Evolutionary conservation across 2,329 filamentous ascomycete genomes (phyloP).

Genomic region (Aspergillus ochraceoroseus): DNA sequence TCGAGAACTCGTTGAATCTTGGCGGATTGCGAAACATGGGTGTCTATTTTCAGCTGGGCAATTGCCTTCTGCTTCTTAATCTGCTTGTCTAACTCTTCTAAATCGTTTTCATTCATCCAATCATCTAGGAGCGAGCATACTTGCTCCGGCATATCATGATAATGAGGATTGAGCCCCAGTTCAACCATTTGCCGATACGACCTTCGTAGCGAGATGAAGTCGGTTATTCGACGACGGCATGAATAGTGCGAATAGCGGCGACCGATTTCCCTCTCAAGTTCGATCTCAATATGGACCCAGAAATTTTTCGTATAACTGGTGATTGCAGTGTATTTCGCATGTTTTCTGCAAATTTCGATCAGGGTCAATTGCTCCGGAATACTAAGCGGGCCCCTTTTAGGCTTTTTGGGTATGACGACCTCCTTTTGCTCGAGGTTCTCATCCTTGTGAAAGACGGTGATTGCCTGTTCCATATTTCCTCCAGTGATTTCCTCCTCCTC

Average conservation of each 20-base stretch:
- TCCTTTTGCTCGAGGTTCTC: slow-evolving; percentile 7
- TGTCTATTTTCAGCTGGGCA: slow-evolving; percentile 1
- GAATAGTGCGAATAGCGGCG: slow-evolving; percentile 30
- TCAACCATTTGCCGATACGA: slow-evolving; percentile 11
- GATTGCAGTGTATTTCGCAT: slow-evolving; percentile 17
- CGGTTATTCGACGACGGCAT: slow-evolving; percentile 25
- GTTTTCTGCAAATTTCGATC: slow-evolving; percentile 16
- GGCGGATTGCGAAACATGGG: slow-evolving; percentile 5
- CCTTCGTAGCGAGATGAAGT: slow-evolving; percentile 16
- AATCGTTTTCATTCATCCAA: slow-evolving; percentile 14
- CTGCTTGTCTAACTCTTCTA: slow-evolving; percentile 8
- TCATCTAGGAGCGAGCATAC: slow-evolving; percentile 11
- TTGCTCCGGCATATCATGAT: slow-evolving; percentile 8
- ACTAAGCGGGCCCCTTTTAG: slow-evolving; percentile 11
- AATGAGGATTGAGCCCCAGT: slow-evolving; percentile 5
- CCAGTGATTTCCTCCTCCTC: slow-evolving; percentile 3
- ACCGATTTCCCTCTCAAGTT: slow-evolving; percentile 16
- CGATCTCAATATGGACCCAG: slow-evolving; percentile 22
- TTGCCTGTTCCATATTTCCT: slow-evolving; percentile 13
- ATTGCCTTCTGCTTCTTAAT: neutral
- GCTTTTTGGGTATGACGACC: slow-evolving; percentile 2
- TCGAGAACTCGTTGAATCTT: slow-evolving; percentile 14
- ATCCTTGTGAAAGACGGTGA: slow-evolving; percentile 13
- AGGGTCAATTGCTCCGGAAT: slow-evolving; percentile 18
- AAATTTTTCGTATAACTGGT: slow-evolving; percentile 19